phyloP scores from a whole-genome alignment of 2,329 filamentous ascomycete genomes.

The Geosmithia flava region DNA sequence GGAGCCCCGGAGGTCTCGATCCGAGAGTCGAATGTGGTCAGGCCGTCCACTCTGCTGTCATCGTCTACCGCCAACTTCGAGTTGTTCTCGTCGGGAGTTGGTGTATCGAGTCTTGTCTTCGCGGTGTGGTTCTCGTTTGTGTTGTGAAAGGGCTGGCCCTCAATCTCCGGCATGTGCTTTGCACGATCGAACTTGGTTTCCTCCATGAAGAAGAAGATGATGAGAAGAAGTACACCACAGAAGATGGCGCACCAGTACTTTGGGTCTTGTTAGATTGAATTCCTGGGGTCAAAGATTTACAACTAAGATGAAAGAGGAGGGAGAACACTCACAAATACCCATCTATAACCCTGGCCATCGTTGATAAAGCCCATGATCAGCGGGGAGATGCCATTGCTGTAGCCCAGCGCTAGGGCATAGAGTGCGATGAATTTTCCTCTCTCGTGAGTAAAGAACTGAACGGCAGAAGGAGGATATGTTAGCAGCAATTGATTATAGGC shows the following conservation, averaged over 20 bases:
- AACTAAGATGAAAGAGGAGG: conserved; percentile 2
- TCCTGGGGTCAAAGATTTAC: no score
- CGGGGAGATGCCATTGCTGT: background rate
- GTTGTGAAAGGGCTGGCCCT: no score
- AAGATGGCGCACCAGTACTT: conserved; percentile 26
- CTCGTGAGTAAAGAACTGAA: conserved; percentile 25
- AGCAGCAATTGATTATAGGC: no score
- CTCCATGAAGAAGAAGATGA: conserved; percentile 44
- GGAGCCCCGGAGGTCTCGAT: no score
- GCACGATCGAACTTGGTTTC: conserved; percentile 40
- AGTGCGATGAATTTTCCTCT: conserved; percentile 28
- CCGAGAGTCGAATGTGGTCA: no score
- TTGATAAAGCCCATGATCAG: conserved; percentile 3
- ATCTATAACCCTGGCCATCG: conserved; percentile 11
- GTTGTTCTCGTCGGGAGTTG: background rate
- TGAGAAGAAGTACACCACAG: conserved; percentile 17
- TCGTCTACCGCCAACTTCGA: background rate
- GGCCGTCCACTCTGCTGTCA: no score
- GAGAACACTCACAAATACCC: conserved; percentile 11
- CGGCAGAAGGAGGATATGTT: no score
- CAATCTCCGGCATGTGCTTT: no score
- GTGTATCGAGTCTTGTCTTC: background rate
- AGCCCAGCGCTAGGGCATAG: conserved; percentile 22
- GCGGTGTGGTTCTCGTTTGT: no score
- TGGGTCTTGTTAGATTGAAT: no score